These are phyloP conservation scores for Coemansia sp. DNA, from an alignment of 192 early-diverging fungal species.

Conservation along the genomic window DNA sequence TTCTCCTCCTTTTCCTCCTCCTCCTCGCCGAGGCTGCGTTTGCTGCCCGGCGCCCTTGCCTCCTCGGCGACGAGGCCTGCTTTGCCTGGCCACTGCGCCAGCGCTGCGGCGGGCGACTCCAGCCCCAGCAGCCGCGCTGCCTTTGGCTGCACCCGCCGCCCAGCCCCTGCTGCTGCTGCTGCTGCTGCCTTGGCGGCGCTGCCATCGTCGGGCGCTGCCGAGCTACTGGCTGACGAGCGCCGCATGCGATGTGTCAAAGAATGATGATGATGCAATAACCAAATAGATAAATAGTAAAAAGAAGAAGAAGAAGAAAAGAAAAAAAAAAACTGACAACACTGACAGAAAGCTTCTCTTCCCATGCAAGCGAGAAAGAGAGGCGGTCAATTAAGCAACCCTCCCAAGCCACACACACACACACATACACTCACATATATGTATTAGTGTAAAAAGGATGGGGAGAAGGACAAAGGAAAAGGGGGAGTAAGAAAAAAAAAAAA, in stretches of 20 bases:
- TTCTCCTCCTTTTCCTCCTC: no score
- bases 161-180: neutral
- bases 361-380: neutral
- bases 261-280: neutral
- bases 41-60: no score
- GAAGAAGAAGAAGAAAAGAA: neutral
- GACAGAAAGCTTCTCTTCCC: no score
- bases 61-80: no score
- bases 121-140: slow-evolving; percentile 48
- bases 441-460: neutral
- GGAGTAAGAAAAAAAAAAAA: neutral
- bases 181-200: slow-evolving; percentile 27
- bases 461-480: neutral
- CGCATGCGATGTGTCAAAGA: slow-evolving; percentile 12
- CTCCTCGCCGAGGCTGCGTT: no score
- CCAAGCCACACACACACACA: neutral
- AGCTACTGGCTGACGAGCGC: slow-evolving; percentile 2
- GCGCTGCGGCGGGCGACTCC: neutral
- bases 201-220: neutral
- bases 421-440: neutral
- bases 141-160: slow-evolving; percentile 26
- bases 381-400: neutral
- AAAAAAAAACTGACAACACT: no score
- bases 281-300: no score
- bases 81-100: neutral